Conservation (phyloP, 441 rosid genomes). For the Brassica balearica region DNA sequence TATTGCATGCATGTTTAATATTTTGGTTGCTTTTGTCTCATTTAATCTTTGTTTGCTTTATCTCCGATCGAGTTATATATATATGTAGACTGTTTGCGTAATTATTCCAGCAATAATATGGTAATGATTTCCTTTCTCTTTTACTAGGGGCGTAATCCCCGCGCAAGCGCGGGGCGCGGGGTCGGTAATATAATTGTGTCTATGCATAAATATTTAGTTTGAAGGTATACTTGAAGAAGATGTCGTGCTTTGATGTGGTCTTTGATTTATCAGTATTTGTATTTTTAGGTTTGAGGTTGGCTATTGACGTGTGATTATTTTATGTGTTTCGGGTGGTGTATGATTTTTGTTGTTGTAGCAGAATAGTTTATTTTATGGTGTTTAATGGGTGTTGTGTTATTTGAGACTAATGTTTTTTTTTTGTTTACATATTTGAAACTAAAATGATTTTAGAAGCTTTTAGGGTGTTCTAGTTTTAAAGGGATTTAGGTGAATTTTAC, state of each 20-base stretch:
- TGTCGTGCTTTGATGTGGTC: neutral
- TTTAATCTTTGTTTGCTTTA: neutral
- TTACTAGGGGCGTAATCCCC: neutral
- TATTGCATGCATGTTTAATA: conserved; percentile 15
- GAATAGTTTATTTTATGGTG: too few species aligned
- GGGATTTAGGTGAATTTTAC: too few species aligned
- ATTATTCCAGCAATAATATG: neutral
- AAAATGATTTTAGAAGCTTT: too few species aligned
- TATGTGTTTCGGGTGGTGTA: neutral
- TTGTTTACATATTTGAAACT: too few species aligned
- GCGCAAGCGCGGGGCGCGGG: neutral
- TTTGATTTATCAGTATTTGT: neutral
- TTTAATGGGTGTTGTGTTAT: too few species aligned
- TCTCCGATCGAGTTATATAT: neutral
- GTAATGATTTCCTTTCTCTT: neutral
- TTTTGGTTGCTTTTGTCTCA: neutral
- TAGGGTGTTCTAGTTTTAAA: too few species aligned
- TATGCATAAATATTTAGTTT: neutral
- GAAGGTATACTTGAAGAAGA: neutral
- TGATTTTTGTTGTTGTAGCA: too few species aligned
- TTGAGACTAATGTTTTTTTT: too few species aligned
- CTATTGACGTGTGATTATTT: neutral
- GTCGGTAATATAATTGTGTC: neutral
- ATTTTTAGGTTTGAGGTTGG: neutral
- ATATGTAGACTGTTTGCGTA: neutral